These are phyloP conservation scores for Daldinia sp. DNA, from an alignment of 2,329 filamentous ascomycete genomes.

Conservation along the genomic window DNA sequence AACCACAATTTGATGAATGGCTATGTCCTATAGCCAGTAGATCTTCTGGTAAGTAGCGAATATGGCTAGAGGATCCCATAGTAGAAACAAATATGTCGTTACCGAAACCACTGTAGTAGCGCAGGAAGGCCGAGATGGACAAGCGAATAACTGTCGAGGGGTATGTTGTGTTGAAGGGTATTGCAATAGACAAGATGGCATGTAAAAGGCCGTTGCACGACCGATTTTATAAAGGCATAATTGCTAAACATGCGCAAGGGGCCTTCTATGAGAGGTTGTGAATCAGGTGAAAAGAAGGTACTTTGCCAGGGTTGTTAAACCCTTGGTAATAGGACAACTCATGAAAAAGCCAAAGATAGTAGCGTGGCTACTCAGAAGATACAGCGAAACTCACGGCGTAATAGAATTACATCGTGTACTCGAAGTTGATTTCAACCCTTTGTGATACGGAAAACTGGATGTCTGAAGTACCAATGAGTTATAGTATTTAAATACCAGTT, in stretches of 20 bases:
- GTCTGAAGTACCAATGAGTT: not conserved
- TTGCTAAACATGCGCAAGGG: not conserved
- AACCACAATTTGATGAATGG: not conserved
- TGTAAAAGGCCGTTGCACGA: not conserved
- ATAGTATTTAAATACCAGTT: not conserved
- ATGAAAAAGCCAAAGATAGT: too few relatives aligned
- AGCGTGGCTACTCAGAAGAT: not conserved
- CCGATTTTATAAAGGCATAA: not conserved
- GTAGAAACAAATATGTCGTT: not conserved
- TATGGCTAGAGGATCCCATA: not conserved
- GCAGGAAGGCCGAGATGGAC: too few relatives aligned
- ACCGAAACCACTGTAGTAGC: not conserved
- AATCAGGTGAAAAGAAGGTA: not conserved
- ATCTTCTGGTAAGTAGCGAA: constrained; percentile 17
- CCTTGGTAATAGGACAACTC: not conserved
- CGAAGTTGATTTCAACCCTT: not conserved
- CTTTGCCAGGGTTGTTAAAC: not conserved
- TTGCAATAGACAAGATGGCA: not conserved
- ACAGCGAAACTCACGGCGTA: not conserved
- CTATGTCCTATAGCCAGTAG: not conserved
- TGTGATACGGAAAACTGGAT: not conserved
- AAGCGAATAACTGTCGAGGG: not conserved
- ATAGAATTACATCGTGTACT: not conserved
- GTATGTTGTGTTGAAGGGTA: not conserved
- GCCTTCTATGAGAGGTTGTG: not conserved